Evolutionary conservation across 2,329 filamentous ascomycete genomes (phyloP).

Genomic region (Botrytis pseudocinerea): DNA sequence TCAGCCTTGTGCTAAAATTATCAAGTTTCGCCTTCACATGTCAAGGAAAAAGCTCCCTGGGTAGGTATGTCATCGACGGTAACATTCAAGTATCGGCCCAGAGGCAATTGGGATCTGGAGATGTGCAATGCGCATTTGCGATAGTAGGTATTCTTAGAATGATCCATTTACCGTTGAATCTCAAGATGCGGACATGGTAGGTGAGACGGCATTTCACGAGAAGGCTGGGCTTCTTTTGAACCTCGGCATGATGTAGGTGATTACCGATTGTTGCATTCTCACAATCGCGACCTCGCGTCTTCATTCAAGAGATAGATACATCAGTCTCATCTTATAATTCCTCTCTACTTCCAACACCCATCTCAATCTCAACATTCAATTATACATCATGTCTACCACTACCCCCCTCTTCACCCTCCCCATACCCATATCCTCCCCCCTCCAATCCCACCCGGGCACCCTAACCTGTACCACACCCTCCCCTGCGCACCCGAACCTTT

Average conservation of each 20-base stretch:
- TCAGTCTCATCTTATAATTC: background rate
- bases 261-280: background rate
- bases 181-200: background rate
- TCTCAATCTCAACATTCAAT: background rate
- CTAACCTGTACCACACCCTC: slow-evolving; percentile 64
- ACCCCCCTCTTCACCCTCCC: slow-evolving; percentile 59
- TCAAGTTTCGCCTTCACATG: slow-evolving; percentile 12
- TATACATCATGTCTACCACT: slow-evolving; percentile 27
- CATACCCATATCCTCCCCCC: slow-evolving; percentile 49
- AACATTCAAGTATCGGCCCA: background rate
- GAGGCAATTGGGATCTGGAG: background rate
- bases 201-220: background rate
- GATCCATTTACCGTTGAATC: background rate
- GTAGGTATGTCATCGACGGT: background rate
- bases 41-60: background rate
- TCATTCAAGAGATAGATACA: background rate
- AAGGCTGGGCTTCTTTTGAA: background rate
- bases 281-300: background rate
- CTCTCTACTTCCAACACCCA: background rate
- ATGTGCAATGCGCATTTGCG: background rate
- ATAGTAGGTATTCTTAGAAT: background rate
- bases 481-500: slow-evolving; percentile 50
- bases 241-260: slow-evolving; percentile 15
- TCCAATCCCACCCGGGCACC: slow-evolving; percentile 50
- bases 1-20: slow-evolving; percentile 20